Percentiles rank a stretch among this genome's conserved stretches.
These are phyloP conservation scores for Metschnikowia proteae DNA, from an alignment of 805 yeast genomes.

Conservation along the genomic window DNA sequence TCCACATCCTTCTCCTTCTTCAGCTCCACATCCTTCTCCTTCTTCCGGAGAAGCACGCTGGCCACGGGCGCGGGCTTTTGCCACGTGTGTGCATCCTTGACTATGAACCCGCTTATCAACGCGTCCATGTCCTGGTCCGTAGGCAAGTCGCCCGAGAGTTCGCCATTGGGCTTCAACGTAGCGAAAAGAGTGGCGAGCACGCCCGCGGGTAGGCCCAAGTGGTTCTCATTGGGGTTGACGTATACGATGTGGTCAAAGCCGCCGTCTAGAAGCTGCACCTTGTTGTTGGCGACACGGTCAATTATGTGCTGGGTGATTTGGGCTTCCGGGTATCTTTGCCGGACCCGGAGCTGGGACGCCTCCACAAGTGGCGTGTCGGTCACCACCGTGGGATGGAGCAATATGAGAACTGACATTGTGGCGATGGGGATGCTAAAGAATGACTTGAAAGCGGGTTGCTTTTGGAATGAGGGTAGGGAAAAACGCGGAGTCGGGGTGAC, in stretches of 20 bases:
- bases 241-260: constrained; percentile 47
- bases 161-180: constrained; percentile 44
- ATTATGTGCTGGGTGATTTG: constrained; percentile 49
- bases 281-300: constrained; percentile 52
- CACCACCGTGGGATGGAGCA: constrained; percentile 67
- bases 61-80: constrained; percentile 43
- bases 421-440: neutral
- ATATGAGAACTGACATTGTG: constrained; percentile 35
- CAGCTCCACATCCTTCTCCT: neutral
- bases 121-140: constrained; percentile 54
- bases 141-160: constrained; percentile 52
- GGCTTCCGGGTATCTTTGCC: constrained; percentile 24
- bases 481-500: too few relatives aligned
- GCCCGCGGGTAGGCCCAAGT: constrained; percentile 44
- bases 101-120: constrained; percentile 61
- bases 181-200: constrained; percentile 39
- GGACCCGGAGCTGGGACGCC: constrained; percentile 31
- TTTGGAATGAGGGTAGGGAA: too few relatives aligned
- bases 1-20: neutral
- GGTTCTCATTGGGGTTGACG: constrained; percentile 50
- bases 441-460: too few relatives aligned
- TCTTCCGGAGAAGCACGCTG: constrained; percentile 30
- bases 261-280: constrained; percentile 34
- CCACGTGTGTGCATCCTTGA: constrained; percentile 46
- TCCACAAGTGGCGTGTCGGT: constrained; percentile 49